phyloP scores from a whole-genome alignment of 176 grass and related monocot species.

The Phyllostachys edulis region DNA sequence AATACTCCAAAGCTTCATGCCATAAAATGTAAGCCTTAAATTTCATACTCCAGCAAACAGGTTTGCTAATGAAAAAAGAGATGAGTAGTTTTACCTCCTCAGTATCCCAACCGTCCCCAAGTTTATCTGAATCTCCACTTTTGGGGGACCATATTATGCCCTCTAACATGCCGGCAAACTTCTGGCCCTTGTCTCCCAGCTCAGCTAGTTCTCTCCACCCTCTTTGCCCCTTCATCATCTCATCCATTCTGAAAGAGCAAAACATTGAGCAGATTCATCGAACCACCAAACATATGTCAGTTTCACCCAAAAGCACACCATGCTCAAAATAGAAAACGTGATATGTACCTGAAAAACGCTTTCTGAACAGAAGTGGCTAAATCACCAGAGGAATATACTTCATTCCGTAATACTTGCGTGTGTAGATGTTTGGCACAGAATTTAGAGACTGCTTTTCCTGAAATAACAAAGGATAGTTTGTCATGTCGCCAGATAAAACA shows the following conservation, averaged over 20 bases:
- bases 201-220: conserved; percentile 90
- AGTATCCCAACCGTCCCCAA: conserved; percentile 47
- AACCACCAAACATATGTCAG: conserved; percentile 2
- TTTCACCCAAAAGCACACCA: conserved; percentile 6
- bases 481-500: neutral
- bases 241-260: conserved; percentile 80
- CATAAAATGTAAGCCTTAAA: neutral
- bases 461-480: conserved; percentile 20
- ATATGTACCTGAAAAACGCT: conserved; percentile 81
- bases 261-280: neutral
- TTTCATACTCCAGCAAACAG: neutral
- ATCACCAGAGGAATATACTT: conserved; percentile 58
- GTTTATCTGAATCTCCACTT: conserved; percentile 41
- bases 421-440: conserved; percentile 92
- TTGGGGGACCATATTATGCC: conserved; percentile 81
- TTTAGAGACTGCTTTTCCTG: conserved; percentile 88
- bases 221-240: conserved; percentile 98
- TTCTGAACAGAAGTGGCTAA: conserved; percentile 54
- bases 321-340: neutral
- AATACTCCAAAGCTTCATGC: neutral
- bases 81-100: conserved; percentile 55
- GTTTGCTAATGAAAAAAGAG: neutral
- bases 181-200: conserved; percentile 82
- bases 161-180: conserved; percentile 81
- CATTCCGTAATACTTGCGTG: conserved; percentile 62